phyloP scores from a whole-genome alignment of 768 basidiomycete species.

The Leccinum boreale region DNA sequence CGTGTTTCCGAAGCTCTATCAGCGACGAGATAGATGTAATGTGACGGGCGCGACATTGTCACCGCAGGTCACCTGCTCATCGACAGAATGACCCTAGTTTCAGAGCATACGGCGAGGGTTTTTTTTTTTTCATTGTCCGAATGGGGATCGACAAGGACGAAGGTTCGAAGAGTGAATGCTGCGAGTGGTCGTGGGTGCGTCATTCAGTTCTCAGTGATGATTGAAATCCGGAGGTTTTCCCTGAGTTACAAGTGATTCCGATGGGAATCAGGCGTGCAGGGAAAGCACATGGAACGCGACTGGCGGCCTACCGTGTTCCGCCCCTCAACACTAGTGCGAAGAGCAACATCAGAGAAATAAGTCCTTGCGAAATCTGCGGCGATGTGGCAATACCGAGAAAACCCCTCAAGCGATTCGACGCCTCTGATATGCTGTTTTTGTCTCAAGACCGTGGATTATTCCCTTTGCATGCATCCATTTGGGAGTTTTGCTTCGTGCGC shows the following conservation, averaged over 20 bases:
- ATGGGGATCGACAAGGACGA: slow-evolving; percentile 5
- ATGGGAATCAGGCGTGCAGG: slow-evolving; percentile 3
- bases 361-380: not conserved
- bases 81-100: slow-evolving; percentile 5
- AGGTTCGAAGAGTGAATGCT: not conserved
- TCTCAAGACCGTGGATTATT: not conserved
- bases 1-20: not conserved
- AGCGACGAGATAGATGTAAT: slow-evolving; percentile 3
- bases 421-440: not conserved
- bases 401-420: not conserved
- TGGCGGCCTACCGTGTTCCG: not conserved
- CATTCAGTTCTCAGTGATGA: not conserved
- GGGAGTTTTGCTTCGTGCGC: not conserved
- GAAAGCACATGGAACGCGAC: slow-evolving; percentile 3
- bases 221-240: not conserved
- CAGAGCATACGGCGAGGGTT: not conserved
- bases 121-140: slow-evolving; percentile 5
- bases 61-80: not conserved
- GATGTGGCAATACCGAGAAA: not conserved
- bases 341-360: not conserved
- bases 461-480: not conserved
- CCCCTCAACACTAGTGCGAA: not conserved
- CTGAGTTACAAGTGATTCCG: not conserved
- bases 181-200: not conserved
- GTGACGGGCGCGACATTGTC: not conserved